A percentile compares a stretch with the other conserved stretches of the same genome.
Conservation (phyloP, 164 flowering plant genomes). For the Hamamelis virginiana region DNA sequence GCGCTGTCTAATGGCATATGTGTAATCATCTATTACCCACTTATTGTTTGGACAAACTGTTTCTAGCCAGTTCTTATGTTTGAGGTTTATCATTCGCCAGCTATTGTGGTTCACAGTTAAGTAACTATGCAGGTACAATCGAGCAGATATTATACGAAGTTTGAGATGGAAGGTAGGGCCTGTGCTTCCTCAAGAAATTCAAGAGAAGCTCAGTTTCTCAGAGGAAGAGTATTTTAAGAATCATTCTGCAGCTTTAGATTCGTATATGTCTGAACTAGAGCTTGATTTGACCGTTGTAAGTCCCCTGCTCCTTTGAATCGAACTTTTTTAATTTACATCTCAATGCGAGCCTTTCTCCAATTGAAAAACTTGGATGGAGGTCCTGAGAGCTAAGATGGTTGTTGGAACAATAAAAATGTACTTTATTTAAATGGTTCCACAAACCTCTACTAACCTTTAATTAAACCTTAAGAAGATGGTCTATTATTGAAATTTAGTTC, state of each 20-base stretch:
- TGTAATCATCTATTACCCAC: conserved; percentile 29
- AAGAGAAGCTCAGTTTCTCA: conserved; percentile 61
- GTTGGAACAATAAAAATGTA: not conserved
- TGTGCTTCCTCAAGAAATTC: conserved; percentile 75
- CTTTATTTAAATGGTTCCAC: not conserved
- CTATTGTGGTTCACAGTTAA: conserved; percentile 7
- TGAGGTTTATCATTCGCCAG: conserved; percentile 3
- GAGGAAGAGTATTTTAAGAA: conserved; percentile 87
- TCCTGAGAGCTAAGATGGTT: not conserved
- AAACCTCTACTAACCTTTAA: not conserved
- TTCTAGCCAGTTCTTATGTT: conserved; percentile 5
- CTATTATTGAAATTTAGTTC: not conserved
- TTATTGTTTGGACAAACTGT: not conserved
- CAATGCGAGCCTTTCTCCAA: not conserved
- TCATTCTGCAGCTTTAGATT: conserved; percentile 67
- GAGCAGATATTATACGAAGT: conserved; percentile 70
- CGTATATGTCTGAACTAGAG: conserved; percentile 69
- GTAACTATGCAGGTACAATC: conserved; percentile 56
- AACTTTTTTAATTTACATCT: not conserved
- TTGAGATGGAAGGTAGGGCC: conserved; percentile 81
- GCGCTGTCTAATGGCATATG: conserved; percentile 78
- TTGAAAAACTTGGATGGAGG: not conserved
- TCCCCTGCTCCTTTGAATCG: conserved; percentile 7
- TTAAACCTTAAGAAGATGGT: not conserved
- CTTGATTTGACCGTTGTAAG: conserved; percentile 92